Base-by-base conservation (phyloP, 2,329 filamentous ascomycete species). In the Aspergillus ustus region DNA sequence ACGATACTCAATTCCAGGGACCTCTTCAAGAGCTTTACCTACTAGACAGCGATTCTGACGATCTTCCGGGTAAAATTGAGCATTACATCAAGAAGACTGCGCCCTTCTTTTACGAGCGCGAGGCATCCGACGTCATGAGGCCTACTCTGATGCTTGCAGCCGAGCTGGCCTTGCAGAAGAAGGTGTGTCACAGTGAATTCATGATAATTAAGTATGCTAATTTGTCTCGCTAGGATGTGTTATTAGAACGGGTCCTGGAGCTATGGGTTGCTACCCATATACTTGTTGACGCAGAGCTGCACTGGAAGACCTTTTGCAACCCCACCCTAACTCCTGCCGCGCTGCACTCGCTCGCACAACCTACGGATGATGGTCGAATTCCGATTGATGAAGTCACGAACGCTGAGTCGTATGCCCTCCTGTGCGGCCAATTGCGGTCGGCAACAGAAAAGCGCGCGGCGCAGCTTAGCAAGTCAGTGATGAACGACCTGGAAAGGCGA, bases 401-500 rank as follows among this genome's bases (percentile, higher is more conserved):
- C 48, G 67, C 75, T 2, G 72, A 82, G 28, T 82, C 83, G 2
- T 82, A 84, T 63, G 71, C 74, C 1, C 74, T 86, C 3, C 81
- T 88, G 62, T 81, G 76, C 65, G 77, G 79, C 55, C 85, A 88
- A 69, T 74, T 87, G 50, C 81, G 83, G 52, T 82, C 83, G 4
- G 83, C 81, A 1, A 79, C 82, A 19, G 85, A 88, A 67, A 84
- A 84, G 65, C 81, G 83, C 29, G 84, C 84, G 40, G 77, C 80
- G 15, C 77, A 78, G 56, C 75, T 87, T 6, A 81, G 81, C 65
- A 85, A 84, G 57, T 75, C 75, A 9, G 81, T 87, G 37, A 83
- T 87, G 79, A 85, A 85, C 63, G 85, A 87, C 61, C 78, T 88
- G 1, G 86, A 88, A 69, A 81, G 84, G 19, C 81, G 85, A n/a